These are phyloP conservation scores for Eucalyptus erythrocorys DNA, from an alignment of 345 rosid genomes.

Conservation along the genomic window DNA sequence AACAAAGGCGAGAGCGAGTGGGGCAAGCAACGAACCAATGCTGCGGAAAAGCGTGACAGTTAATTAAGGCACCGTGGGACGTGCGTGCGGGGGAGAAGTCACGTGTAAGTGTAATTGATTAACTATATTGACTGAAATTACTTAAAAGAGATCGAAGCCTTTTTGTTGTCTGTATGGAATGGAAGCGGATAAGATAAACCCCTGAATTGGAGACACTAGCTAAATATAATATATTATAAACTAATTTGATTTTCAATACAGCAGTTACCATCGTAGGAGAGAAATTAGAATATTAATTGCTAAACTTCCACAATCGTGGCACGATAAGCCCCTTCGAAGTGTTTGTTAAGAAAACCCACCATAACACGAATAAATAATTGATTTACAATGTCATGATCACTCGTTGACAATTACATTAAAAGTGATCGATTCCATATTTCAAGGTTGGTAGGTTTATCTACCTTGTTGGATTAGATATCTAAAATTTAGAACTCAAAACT, in stretches of 20 bases:
- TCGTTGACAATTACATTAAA: neutral
- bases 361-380: neutral
- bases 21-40: slow-evolving; percentile 64
- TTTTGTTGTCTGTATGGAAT: neutral
- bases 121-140: neutral
- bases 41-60: slow-evolving; percentile 10
- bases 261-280: neutral
- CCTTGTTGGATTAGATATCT: fast-evolving
- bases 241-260: neutral
- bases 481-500: fast-evolving
- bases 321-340: neutral
- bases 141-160: neutral
- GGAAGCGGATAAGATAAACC: neutral
- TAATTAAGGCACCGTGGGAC: neutral
- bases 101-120: neutral
- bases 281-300: neutral
- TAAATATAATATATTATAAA: neutral
- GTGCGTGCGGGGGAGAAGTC: neutral
- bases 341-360: neutral
- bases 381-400: neutral
- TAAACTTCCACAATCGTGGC: neutral
- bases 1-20: neutral
- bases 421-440: neutral
- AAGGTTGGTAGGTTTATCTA: fast-evolving
- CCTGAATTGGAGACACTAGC: neutral